A percentile compares a stretch with the other conserved stretches of the same genome.
Evolutionary conservation across 805 yeast genomes (phyloP).

Genomic region (Myxozyma nipponensis): DNA sequence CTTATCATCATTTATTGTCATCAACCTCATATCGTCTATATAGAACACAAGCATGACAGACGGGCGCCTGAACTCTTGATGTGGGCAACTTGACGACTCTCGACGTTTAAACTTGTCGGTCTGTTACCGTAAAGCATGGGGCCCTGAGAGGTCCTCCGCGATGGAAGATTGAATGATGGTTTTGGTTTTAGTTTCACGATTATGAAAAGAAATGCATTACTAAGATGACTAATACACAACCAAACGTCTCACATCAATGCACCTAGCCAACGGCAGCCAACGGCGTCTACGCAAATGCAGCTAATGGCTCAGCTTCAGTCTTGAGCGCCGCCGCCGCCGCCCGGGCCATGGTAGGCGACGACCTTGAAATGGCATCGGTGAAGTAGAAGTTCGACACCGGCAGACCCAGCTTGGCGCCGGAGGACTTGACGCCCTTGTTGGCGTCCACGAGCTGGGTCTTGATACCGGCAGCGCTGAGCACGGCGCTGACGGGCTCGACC

Average conservation of each 20-base stretch:
- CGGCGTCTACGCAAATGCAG: constrained; percentile 21
- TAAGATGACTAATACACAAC: no score
- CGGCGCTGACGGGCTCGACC: constrained; percentile 62
- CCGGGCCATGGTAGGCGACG: constrained; percentile 86
- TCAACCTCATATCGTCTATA: no score
- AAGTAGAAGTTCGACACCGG: constrained; percentile 81
- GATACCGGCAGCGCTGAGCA: constrained; percentile 56
- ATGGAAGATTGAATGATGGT: neutral
- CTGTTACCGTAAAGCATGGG: no score
- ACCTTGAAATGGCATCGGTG: constrained; percentile 82
- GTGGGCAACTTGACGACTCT: no score
- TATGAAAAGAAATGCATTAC: no score
- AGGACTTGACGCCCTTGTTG: constrained; percentile 40
- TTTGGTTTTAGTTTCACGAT: neutral
- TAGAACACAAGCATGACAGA: no score
- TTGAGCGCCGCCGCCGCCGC: constrained; percentile 51
- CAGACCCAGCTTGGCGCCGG: constrained; percentile 54
- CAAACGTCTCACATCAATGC: neutral
- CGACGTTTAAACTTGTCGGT: no score
- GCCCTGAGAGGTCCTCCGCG: neutral
- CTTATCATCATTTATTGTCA: no score
- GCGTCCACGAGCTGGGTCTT: constrained; percentile 41
- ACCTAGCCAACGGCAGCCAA: neutral
- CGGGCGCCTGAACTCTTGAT: no score
- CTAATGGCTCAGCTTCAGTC: constrained; percentile 21